Evolutionary conservation across 805 yeast species (phyloP).

Genomic region (Pachysolen tannophilus): DNA sequence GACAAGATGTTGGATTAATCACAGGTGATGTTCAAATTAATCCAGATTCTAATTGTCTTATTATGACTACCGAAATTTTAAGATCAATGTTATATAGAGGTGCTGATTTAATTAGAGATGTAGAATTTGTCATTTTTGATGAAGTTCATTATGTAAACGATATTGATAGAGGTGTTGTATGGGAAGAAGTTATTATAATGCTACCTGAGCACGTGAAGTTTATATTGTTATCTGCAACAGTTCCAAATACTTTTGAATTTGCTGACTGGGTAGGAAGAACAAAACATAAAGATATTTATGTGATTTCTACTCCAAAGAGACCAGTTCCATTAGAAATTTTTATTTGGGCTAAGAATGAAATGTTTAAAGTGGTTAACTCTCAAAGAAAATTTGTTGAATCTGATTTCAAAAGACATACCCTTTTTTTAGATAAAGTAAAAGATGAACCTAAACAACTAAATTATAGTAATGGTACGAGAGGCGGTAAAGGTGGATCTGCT

Average conservation of each 20-base stretch:
- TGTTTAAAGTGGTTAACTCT: conserved; percentile 68
- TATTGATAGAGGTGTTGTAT: conserved; percentile 94
- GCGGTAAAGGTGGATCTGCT: conserved; percentile 30
- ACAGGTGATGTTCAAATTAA: conserved; percentile 98
- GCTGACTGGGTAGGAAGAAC: conserved; percentile 99
- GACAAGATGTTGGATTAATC: conserved; percentile 82
- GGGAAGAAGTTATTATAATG: conserved; percentile 99
- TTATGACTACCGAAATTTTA: conserved; percentile 96
- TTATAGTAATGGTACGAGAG: conserved; percentile 36
- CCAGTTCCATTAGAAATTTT: conserved; percentile 92
- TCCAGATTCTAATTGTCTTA: conserved; percentile 91
- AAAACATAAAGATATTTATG: conserved; percentile 91
- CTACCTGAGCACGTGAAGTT: conserved; percentile 93
- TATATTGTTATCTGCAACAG: conserved; percentile 90
- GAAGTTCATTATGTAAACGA: conserved; percentile 98
- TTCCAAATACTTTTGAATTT: conserved; percentile 96
- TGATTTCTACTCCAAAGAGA: conserved; percentile 91
- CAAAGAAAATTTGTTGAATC: conserved; percentile 58
- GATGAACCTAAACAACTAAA: conserved; percentile 29
- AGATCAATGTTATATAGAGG: conserved; percentile 95
- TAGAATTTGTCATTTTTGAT: conserved; percentile 94
- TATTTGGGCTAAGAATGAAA: conserved; percentile 72
- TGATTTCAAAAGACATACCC: conserved; percentile 57
- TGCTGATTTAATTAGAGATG: conserved; percentile 93
- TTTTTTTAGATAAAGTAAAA: conserved; percentile 36